Evolutionary conservation across 441 rosid genomes (phyloP).

Genomic region (Manihot esculenta): DNA sequence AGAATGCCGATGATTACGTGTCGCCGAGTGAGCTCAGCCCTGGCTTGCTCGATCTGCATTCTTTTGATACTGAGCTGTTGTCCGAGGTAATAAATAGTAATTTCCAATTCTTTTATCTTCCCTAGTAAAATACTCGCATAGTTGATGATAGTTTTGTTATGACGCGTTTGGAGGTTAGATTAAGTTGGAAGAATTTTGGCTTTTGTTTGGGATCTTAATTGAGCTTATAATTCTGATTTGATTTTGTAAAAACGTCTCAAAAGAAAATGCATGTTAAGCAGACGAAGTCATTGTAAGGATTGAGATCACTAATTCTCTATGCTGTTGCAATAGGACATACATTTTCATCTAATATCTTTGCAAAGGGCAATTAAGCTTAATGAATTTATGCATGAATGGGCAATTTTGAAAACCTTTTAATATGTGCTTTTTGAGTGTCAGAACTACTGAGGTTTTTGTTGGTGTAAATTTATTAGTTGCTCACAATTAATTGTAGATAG

Average conservation of each 20-base stretch:
- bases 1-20: slow-evolving; percentile 41
- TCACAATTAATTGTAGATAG: background rate
- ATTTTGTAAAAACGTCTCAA: background rate
- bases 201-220: background rate
- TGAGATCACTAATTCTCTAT: too few species aligned
- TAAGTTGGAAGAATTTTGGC: background rate
- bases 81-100: slow-evolving; percentile 36
- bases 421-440: background rate
- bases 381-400: background rate
- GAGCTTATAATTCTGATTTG: background rate
- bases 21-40: slow-evolving; percentile 49
- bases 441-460: background rate
- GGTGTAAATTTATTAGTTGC: background rate
- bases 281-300: background rate
- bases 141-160: background rate
- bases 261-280: background rate
- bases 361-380: background rate
- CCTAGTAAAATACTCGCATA: background rate
- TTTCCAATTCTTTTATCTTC: background rate
- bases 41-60: slow-evolving; percentile 66
- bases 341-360: background rate
- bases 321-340: background rate
- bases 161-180: background rate
- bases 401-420: background rate
- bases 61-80: slow-evolving; percentile 62